Base-by-base conservation (phyloP, 2,329 filamentous ascomycete species). In the Fusarium musae region DNA sequence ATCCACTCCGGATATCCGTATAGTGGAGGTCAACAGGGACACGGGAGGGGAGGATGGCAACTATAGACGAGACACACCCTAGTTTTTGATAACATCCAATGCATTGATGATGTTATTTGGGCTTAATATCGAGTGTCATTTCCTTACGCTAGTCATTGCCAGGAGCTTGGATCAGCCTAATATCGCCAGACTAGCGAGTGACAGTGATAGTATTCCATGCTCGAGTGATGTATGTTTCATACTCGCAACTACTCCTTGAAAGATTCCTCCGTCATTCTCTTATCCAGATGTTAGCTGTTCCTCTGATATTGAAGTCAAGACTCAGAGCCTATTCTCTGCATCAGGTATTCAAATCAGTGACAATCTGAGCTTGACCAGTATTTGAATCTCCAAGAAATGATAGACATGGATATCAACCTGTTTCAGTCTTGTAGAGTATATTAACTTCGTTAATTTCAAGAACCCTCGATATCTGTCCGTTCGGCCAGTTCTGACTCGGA, bases 21-120 rank as follows among this genome's bases (percentile, higher is more conserved):
- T 19, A 54, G 50, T 28, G 26, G 34, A 53, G 34, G 36, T 37
- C 34, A n/a, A 21, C 30, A 40, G n/a, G 26, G 28, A 12, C 34
- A 12, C 34, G 6, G 28, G 26, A 68, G 11, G 26, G 34, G 37
- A 68, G 23, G 30, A 23, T 19, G 47, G 66, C 65, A 69, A 64
- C 50, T 46, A 44, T 64, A 69, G 36, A 69, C 65, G 66, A 58
- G 44, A 12, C 49, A 49, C 34, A 9, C 52, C 30, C 34, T 44
- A 44, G 44, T 8, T 63, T 30, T 36, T n/a, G 21, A 59, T 44
- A 28, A 21, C 19, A 23, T 47, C 6, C 44, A 30, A 21, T 28
- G 60, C 23, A 32, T 49, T 49, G 19, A 26, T 21, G 28, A 42
- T n/a, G 28, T 39, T 63, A 6, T n/a, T 28, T 37, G 34, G 39